Conservation (phyloP, 2,329 filamentous ascomycete genomes). For the Hypoxylon sp. region DNA sequence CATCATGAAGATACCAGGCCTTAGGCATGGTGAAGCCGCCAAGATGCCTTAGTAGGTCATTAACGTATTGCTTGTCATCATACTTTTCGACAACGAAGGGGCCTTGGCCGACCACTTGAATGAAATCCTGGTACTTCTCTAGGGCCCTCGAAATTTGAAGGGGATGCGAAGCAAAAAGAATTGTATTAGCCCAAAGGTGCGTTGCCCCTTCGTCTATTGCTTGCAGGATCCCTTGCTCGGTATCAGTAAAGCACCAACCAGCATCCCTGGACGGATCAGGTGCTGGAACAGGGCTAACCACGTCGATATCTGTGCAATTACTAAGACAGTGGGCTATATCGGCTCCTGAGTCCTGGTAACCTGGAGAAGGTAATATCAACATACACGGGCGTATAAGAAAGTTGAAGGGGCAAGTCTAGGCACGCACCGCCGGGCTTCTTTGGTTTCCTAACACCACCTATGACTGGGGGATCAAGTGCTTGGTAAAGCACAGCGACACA, state of each 20-base stretch:
- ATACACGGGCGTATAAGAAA: neutral
- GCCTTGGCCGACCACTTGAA: slow-evolving; percentile 63
- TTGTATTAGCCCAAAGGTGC: slow-evolving; percentile 66
- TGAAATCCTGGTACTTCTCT: slow-evolving; percentile 46
- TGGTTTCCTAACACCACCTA: slow-evolving; percentile 16
- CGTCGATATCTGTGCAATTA: slow-evolving; percentile 48
- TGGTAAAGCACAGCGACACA: slow-evolving; percentile 24
- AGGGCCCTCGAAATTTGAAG: slow-evolving; percentile 60
- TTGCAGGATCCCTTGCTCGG: slow-evolving; percentile 58
- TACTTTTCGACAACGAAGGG: slow-evolving; percentile 63
- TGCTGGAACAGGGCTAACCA: slow-evolving; percentile 53
- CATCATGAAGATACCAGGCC: slow-evolving; percentile 50
- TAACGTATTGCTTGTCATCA: slow-evolving; percentile 66
- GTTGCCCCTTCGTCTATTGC: slow-evolving; percentile 60
- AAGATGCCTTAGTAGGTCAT: slow-evolving; percentile 57
- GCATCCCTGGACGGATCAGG: slow-evolving; percentile 53
- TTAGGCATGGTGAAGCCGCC: slow-evolving; percentile 59
- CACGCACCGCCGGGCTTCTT: slow-evolving; percentile 25
- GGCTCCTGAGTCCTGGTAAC: slow-evolving; percentile 64
- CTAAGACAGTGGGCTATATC: slow-evolving; percentile 63
- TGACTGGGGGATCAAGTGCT: slow-evolving; percentile 16
- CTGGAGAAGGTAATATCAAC: slow-evolving; percentile 47
- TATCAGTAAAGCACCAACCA: slow-evolving; percentile 62
- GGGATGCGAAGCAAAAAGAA: slow-evolving; percentile 64
- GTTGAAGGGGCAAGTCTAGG: neutral